A percentile compares a stretch with the other conserved stretches of the same genome.
phyloP scores from a whole-genome alignment of 441 rosid genomes.

The Aquilaria agallochum region DNA sequence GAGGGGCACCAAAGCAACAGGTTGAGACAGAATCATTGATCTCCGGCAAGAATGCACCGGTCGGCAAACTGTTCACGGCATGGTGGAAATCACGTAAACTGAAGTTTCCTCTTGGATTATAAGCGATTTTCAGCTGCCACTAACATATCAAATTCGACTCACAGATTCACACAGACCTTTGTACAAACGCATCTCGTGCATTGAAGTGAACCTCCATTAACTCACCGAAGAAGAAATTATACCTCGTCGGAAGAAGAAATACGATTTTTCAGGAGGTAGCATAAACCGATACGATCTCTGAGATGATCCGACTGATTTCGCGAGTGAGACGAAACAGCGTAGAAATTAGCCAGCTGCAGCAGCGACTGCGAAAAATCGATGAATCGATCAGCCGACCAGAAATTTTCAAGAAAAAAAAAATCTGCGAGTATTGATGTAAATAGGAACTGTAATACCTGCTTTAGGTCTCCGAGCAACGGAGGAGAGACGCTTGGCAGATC shows the following conservation, averaged over 20 bases:
- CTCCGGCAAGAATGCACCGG: constrained; percentile 58
- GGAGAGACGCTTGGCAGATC: constrained; percentile 67
- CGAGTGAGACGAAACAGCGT: constrained; percentile 44
- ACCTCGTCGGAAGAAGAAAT: constrained; percentile 61
- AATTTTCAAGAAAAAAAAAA: neutral
- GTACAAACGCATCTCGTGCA: constrained; percentile 8
- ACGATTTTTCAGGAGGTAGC: constrained; percentile 50
- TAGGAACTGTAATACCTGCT: constrained; percentile 51
- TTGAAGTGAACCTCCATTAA: constrained; percentile 9
- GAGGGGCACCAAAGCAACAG: constrained; percentile 33
- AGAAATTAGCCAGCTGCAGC: constrained; percentile 67
- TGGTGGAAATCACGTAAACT: constrained; percentile 76
- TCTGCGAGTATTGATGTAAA: neutral
- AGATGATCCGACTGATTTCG: constrained; percentile 30
- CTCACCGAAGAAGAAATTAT: constrained; percentile 3
- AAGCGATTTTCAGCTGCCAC: constrained; percentile 58
- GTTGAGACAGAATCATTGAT: constrained; percentile 45
- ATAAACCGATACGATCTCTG: constrained; percentile 61
- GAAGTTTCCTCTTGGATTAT: constrained; percentile 59
- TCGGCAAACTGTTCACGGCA: constrained; percentile 66
- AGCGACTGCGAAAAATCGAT: constrained; percentile 41
- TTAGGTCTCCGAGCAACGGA: constrained; percentile 48
- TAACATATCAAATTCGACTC: neutral
- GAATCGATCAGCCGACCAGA: constrained; percentile 16
- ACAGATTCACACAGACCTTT: neutral